These are phyloP conservation scores for Aspergillus pseudotamarii DNA, from an alignment of 2,329 filamentous ascomycete genomes.

Conservation along the genomic window DNA sequence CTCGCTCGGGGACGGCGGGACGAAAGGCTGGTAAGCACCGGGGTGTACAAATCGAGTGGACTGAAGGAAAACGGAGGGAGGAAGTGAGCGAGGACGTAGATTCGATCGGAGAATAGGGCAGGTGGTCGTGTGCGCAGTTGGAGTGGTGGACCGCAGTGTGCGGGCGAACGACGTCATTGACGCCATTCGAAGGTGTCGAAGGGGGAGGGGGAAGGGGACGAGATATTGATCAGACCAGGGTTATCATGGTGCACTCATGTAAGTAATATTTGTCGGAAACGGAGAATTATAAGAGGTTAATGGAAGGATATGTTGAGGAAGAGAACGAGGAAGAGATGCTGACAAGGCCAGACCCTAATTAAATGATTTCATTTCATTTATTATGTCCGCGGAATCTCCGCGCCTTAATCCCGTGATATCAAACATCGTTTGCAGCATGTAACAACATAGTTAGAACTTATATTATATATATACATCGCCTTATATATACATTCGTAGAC, in stretches of 20 bases:
- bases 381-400: background rate
- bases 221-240: background rate
- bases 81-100: constrained; percentile 3
- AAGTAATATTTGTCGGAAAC: background rate
- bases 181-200: constrained; percentile 12
- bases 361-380: background rate
- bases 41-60: constrained; percentile 34
- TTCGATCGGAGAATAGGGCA: constrained; percentile 7
- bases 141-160: constrained; percentile 4
- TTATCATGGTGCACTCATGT: background rate
- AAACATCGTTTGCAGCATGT: background rate
- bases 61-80: background rate
- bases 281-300: background rate
- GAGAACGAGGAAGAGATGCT: too few relatives aligned
- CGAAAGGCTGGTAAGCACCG: constrained; percentile 64
- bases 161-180: constrained; percentile 11
- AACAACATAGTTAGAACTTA: too few relatives aligned
- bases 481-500: background rate
- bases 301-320: too few relatives aligned
- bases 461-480: too few relatives aligned
- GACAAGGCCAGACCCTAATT: background rate
- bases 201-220: too few relatives aligned
- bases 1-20: constrained; percentile 76
- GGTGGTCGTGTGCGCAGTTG: constrained; percentile 2
- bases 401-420: background rate